Evolutionary conservation across 768 basidiomycete genomes (phyloP).

Genomic region (Termitomyces sp.): DNA sequence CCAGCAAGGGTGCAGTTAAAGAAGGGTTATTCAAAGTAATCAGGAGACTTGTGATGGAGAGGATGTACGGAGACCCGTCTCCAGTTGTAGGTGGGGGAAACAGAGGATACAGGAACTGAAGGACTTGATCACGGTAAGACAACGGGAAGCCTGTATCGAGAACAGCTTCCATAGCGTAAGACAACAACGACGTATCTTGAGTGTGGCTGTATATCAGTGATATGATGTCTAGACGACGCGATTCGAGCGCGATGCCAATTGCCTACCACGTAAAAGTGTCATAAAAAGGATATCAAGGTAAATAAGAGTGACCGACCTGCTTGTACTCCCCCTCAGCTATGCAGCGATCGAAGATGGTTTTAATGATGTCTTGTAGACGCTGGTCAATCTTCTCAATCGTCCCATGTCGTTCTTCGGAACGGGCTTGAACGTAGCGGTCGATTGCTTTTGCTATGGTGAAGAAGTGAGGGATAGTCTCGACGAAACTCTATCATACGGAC

Average conservation of each 20-base stretch:
- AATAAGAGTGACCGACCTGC: constrained; percentile 47
- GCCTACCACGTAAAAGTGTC: constrained; percentile 45
- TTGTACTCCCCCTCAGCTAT: constrained; percentile 87
- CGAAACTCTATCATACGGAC: constrained; percentile 42
- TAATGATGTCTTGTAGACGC: constrained; percentile 78
- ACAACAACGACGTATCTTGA: constrained; percentile 70
- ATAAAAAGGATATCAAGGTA: constrained; percentile 7
- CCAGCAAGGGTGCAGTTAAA: constrained; percentile 68
- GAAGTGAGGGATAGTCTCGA: neutral
- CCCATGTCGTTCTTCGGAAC: constrained; percentile 47
- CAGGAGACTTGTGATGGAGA: constrained; percentile 81
- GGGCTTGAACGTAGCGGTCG: constrained; percentile 81
- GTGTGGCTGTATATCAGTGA: constrained; percentile 68
- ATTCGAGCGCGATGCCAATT: constrained; percentile 92
- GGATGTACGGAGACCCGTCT: constrained; percentile 69
- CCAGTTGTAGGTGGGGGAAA: constrained; percentile 74
- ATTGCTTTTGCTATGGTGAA: constrained; percentile 78
- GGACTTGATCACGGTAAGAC: constrained; percentile 76
- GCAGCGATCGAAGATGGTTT: constrained; percentile 82
- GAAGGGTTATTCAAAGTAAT: constrained; percentile 83
- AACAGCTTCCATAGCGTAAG: constrained; percentile 90
- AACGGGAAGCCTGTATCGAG: constrained; percentile 88
- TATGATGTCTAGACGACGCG: constrained; percentile 83
- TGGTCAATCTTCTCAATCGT: constrained; percentile 66
- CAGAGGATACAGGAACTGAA: constrained; percentile 74